Percentiles rank a stretch among this genome's conserved stretches.
These are phyloP conservation scores for Heliosperma pusillum DNA, from an alignment of 148 eudicot genomes.

Conservation along the genomic window DNA sequence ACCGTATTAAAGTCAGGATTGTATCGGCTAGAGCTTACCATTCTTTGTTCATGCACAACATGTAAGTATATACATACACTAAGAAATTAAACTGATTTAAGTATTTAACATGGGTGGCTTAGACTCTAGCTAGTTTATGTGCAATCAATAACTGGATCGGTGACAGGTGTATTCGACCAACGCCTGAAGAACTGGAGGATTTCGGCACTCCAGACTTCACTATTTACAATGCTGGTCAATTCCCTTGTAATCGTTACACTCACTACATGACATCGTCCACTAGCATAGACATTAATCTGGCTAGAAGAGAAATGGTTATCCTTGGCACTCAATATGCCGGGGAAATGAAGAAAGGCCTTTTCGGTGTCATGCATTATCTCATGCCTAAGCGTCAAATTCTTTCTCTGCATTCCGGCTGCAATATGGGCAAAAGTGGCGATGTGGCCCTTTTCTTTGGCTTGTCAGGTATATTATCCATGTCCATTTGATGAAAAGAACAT, in stretches of 20 bases:
- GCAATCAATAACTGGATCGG: constrained; percentile 45
- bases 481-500: constrained; percentile 3
- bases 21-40: constrained; percentile 95
- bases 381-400: constrained; percentile 80
- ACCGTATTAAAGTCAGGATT: constrained; percentile 82
- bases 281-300: constrained; percentile 73
- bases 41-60: constrained; percentile 95
- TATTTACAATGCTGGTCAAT: constrained; percentile 81
- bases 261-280: constrained; percentile 89
- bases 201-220: constrained; percentile 85
- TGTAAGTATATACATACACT: constrained; percentile 55
- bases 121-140: constrained; percentile 22
- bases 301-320: constrained; percentile 80
- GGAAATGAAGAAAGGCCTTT: constrained; percentile 89
- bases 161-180: constrained; percentile 88
- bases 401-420: constrained; percentile 80
- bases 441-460: constrained; percentile 89
- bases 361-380: constrained; percentile 82
- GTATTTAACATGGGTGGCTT: constrained; percentile 16
- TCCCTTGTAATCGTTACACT: constrained; percentile 81
- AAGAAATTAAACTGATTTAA: neutral
- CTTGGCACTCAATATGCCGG: constrained; percentile 87
- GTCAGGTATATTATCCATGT: constrained; percentile 46
- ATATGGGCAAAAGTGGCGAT: constrained; percentile 79
- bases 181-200: constrained; percentile 67